Conservation (phyloP, 2,329 filamentous ascomycete genomes). For the Cercospora citrullina region DNA sequence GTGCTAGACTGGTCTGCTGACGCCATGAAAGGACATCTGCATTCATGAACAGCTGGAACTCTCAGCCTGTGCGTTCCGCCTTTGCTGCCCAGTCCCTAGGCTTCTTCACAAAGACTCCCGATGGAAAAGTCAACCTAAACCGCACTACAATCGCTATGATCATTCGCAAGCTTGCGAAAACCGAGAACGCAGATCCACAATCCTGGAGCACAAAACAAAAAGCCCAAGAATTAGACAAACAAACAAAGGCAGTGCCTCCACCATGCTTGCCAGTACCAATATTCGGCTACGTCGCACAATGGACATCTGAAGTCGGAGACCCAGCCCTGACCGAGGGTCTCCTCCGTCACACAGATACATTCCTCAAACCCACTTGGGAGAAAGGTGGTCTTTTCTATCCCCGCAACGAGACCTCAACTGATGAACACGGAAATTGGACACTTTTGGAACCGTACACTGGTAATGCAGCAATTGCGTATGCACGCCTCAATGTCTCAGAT, state of each 20-base stretch:
- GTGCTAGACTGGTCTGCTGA: neutral
- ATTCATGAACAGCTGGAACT: neutral
- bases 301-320: neutral
- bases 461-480: neutral
- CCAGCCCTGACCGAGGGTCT: neutral
- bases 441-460: neutral
- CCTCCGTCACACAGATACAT: neutral
- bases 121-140: neutral
- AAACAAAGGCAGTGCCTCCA: neutral
- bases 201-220: neutral
- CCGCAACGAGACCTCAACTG: neutral
- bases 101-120: neutral
- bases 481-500: neutral
- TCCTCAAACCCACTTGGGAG: neutral
- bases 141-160: neutral
- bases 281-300: neutral
- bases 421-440: neutral
- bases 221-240: neutral
- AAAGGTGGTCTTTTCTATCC: neutral
- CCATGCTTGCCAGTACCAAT: neutral
- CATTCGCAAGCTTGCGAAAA: neutral
- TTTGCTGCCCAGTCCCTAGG: neutral
- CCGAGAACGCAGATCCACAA: neutral
- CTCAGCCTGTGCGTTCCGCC: neutral
- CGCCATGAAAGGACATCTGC: neutral